phyloP scores from a whole-genome alignment of 1,284 basidiomycete species.

The Vanrija pseudolonga region DNA sequence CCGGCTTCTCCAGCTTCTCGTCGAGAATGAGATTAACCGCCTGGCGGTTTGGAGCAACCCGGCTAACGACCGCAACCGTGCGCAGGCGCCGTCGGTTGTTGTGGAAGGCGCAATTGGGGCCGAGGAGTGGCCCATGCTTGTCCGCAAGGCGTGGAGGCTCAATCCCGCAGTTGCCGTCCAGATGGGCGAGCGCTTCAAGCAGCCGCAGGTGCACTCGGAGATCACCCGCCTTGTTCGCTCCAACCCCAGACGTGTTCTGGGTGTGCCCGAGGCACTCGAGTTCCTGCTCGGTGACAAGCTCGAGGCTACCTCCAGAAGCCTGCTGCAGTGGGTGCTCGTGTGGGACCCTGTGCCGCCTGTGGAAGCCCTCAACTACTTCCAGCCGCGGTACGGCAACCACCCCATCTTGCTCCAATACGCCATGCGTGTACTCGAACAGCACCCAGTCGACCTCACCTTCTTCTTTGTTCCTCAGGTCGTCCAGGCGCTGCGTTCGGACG shows the following conservation, averaged over 20 bases:
- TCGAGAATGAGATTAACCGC: slow-evolving; percentile 85
- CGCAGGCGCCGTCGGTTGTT: background rate
- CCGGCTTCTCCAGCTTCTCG: slow-evolving; percentile 70
- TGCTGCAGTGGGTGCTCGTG: slow-evolving; percentile 67
- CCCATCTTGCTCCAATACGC: slow-evolving; percentile 92
- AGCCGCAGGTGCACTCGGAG: slow-evolving; percentile 61
- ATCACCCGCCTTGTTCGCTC: slow-evolving; percentile 70
- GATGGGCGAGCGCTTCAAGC: slow-evolving; percentile 82
- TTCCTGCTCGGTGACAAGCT: slow-evolving; percentile 73
- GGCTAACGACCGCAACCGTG: slow-evolving; percentile 63
- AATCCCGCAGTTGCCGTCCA: slow-evolving; percentile 78
- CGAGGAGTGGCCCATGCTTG: slow-evolving; percentile 62
- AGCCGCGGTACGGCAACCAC: slow-evolving; percentile 75
- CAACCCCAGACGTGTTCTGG: slow-evolving; percentile 66
- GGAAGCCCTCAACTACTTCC: slow-evolving; percentile 80
- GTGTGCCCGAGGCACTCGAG: slow-evolving; percentile 72
- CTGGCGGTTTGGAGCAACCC: slow-evolving; percentile 91
- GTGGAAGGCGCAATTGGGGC: background rate
- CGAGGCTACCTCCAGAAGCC: slow-evolving; percentile 42
- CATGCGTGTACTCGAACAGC: slow-evolving; percentile 89
- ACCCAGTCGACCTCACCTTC: slow-evolving; percentile 92
- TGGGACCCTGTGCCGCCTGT: slow-evolving; percentile 90
- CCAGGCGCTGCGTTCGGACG: slow-evolving; percentile 85
- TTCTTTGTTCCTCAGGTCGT: slow-evolving; percentile 99
- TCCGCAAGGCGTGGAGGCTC: slow-evolving; percentile 76